Evolutionary conservation across 345 rosid species (phyloP).

Genomic region (Gossypium herbaceum): DNA sequence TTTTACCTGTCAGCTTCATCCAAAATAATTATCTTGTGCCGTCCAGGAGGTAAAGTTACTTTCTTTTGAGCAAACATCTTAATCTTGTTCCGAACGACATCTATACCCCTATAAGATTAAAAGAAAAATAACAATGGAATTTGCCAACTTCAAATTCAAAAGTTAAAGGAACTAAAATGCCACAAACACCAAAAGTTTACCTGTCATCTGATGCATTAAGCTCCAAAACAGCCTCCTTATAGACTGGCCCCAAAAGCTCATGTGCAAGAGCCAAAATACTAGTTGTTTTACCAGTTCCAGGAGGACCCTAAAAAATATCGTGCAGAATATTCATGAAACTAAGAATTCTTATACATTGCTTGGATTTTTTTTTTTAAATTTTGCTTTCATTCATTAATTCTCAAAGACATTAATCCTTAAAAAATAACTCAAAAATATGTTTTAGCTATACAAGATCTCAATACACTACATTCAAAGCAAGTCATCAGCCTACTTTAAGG

Average conservation of each 20-base stretch:
- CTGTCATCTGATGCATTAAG: slow-evolving; percentile 98
- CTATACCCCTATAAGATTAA: slow-evolving; percentile 62
- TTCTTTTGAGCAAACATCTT: slow-evolving; percentile 99
- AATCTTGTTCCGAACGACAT: slow-evolving; percentile 91
- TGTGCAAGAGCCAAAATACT: slow-evolving; percentile 96
- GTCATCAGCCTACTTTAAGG: no score
- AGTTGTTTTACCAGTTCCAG: slow-evolving; percentile 97
- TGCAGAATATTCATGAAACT: background rate
- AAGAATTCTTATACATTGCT: background rate
- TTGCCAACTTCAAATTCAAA: background rate
- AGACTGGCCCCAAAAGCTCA: slow-evolving; percentile 80
- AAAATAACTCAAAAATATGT: background rate
- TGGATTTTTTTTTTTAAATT: background rate
- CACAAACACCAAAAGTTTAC: background rate
- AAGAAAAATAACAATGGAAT: slow-evolving; percentile 12
- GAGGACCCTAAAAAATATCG: slow-evolving; percentile 65
- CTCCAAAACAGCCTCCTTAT: slow-evolving; percentile 85
- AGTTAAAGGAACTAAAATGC: slow-evolving; percentile 2
- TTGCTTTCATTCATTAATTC: background rate
- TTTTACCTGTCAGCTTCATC: slow-evolving; percentile 97
- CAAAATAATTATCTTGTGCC: slow-evolving; percentile 82
- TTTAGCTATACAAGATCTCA: background rate
- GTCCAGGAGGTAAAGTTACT: slow-evolving; percentile 82
- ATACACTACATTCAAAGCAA: background rate
- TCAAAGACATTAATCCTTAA: background rate